phyloP scores from a whole-genome alignment of 208 protist species.

The Leishmania mexicana region DNA sequence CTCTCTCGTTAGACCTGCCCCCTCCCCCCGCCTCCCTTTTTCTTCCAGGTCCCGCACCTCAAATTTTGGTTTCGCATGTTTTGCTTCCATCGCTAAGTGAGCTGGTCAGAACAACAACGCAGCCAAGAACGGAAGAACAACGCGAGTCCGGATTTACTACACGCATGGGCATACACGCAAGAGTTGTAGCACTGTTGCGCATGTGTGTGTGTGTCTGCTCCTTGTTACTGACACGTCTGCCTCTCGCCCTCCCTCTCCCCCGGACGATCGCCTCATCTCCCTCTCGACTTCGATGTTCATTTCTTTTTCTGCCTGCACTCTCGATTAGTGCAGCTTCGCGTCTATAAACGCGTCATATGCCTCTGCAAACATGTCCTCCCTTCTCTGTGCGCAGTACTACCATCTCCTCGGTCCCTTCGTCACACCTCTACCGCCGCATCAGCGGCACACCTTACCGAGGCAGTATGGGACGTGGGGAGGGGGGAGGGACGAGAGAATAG shows the following conservation, averaged over 20 bases:
- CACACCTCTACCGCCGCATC: neutral
- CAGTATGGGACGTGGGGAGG: neutral
- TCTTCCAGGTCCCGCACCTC: no score
- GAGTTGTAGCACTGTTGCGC: neutral
- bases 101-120: no score
- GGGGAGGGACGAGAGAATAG: neutral
- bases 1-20: no score
- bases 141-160: no score
- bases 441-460: neutral
- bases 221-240: neutral
- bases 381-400: neutral
- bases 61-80: no score
- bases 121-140: no score
- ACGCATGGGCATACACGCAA: no score
- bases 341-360: neutral
- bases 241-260: neutral
- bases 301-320: neutral
- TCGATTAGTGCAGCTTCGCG: neutral
- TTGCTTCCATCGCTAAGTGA: no score
- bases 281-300: neutral
- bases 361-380: neutral
- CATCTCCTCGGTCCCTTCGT: neutral
- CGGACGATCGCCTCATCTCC: neutral
- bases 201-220: neutral
- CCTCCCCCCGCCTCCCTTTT: no score